phyloP scores from a whole-genome alignment of 768 basidiomycete species.

The Ramaria sp. region DNA sequence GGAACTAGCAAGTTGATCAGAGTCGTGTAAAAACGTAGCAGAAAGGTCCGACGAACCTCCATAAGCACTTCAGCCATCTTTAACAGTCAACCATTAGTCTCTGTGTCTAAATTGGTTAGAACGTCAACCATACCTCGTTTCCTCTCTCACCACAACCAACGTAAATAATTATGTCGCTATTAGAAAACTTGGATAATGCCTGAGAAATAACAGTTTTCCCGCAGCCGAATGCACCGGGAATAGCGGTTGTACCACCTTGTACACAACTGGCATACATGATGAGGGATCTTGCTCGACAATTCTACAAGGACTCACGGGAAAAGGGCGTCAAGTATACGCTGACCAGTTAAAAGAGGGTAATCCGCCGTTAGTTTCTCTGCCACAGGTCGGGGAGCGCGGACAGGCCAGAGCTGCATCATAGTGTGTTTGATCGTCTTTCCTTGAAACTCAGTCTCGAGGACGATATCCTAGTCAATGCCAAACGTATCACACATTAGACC shows the following conservation, averaged over 20 bases:
- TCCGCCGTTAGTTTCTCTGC: conserved; percentile 93
- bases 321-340: conserved; percentile 91
- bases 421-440: conserved; percentile 89
- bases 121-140: conserved; percentile 57
- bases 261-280: conserved; percentile 54
- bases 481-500: not conserved
- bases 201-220: conserved; percentile 99
- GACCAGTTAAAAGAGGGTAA: conserved; percentile 87
- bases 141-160: conserved; percentile 99
- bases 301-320: conserved; percentile 62
- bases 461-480: conserved; percentile 55
- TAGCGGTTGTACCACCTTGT: conserved; percentile 92
- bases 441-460: conserved; percentile 95
- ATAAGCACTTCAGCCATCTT: conserved; percentile 98
- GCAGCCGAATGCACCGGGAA: conserved; percentile 98
- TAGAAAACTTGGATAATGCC: conserved; percentile 96
- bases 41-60: conserved; percentile 47
- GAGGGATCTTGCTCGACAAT: not conserved
- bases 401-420: conserved; percentile 98
- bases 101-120: not conserved
- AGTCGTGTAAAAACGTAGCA: not conserved
- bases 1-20: conserved; percentile 41
- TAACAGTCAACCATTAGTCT: conserved; percentile 4
- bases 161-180: conserved; percentile 98
- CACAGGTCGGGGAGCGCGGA: conserved; percentile 92